Evolutionary conservation across 768 basidiomycete species (phyloP), one percentile per base, ranked within the genome.

Genomic region (Suillus tomentosus): DNA sequence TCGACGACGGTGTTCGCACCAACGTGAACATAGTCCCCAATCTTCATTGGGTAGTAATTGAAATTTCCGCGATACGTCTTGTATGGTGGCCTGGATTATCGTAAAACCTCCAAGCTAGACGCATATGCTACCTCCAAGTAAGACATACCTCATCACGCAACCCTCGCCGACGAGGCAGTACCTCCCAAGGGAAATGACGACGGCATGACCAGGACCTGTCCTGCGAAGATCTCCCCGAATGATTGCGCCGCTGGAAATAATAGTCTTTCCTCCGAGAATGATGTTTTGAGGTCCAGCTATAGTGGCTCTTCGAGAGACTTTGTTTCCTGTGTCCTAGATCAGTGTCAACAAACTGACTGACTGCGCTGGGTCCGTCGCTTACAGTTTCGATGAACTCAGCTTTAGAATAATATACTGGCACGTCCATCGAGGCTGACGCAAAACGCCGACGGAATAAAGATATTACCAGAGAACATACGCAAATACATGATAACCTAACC

Each of bases 21-120:
- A 53, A 99, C 93, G 66, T 96, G 90, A 27, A 99, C 97, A 72
- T 94, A 88, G 77, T 99, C 96, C 3, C 94, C 94, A 11, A 99
- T 88, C 74, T 96, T 95, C 89, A 98, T 94, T 6, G 96, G 96
- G 72, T 99, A 98, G 78, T 96, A 98, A 72, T 98, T 97, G 82
- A 94, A 94, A 66, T 91, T 89, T 65, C 91, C 92, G 60, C 92
- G 87, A 74, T 94, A 95, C 0, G 92, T 94, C 77, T 94, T 94
- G 75, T 94, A 92, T 3, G 92, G 94, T 11, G 92, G 93, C 67
- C 92, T 92, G 51, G 22, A 14, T 63, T 14, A 13, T 40, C 36
- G 59, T 19, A 36, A 36, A 37, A 31, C 57, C 13, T 50, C 3
- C 13, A 19, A 42, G 19, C 13, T 42, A 19, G 19, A 58, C 17